phyloP scores from a whole-genome alignment of 768 basidiomycete genomes.

The Kwoniella europaea region DNA sequence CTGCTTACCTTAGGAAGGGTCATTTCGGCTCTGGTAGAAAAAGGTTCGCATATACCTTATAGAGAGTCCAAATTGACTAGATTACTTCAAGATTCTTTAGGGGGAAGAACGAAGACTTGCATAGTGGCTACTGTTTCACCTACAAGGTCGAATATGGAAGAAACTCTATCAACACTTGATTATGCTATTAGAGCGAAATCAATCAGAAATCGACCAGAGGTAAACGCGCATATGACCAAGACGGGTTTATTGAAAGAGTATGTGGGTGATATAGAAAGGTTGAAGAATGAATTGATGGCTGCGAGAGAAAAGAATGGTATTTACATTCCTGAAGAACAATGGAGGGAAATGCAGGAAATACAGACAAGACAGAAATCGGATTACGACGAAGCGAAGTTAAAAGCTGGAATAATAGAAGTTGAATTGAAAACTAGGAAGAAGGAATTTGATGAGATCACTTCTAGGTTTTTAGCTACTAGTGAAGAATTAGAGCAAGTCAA shows the following conservation, averaged over 20 bases:
- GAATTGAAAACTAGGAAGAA: conserved; percentile 77
- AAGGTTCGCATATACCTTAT: conserved; percentile 89
- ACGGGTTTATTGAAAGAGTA: conserved; percentile 93
- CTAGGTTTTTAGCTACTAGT: conserved; percentile 73
- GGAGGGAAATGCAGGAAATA: conserved; percentile 78
- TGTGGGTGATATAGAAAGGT: conserved; percentile 85
- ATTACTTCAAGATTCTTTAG: conserved; percentile 96
- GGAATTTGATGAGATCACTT: conserved; percentile 90
- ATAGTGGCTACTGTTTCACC: conserved; percentile 97
- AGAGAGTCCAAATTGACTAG: conserved; percentile 97
- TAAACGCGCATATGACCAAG: conserved; percentile 92
- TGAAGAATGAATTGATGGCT: conserved; percentile 79
- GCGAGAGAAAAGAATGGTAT: conserved; percentile 96
- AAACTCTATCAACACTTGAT: conserved; percentile 94
- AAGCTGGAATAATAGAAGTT: conserved; percentile 79
- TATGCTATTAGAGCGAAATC: conserved; percentile 95
- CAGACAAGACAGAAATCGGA: conserved; percentile 78
- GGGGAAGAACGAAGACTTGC: conserved; percentile 94
- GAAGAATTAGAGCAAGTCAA: conserved; percentile 68
- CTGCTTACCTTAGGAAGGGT: conserved; percentile 94
- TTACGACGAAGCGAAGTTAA: conserved; percentile 78
- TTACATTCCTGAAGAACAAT: conserved; percentile 87
- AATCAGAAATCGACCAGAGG: conserved; percentile 91
- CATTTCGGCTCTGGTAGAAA: conserved; percentile 93
- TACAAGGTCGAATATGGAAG: conserved; percentile 90